Percentiles rank a stretch among this genome's conserved stretches.
Evolutionary conservation across 1,139 yeast species (phyloP).

Genomic region (Debaryomyces coudertii): DNA sequence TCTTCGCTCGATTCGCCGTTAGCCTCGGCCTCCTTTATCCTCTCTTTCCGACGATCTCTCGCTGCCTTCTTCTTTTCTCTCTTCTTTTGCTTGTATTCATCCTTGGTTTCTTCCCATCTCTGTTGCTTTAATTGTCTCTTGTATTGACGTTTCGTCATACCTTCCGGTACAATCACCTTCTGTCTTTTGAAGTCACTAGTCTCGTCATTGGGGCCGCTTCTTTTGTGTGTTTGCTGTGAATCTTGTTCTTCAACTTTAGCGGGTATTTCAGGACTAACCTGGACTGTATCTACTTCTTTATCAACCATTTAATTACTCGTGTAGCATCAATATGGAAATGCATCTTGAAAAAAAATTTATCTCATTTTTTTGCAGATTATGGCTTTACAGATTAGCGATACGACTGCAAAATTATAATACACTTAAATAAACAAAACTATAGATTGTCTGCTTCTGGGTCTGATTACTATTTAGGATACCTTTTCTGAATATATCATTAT

Average conservation of each 20-base stretch:
- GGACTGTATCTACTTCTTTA: background rate
- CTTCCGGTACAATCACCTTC: slow-evolving; percentile 60
- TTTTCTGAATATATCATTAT: too few species aligned
- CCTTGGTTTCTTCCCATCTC: slow-evolving; percentile 68
- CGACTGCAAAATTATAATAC: background rate
- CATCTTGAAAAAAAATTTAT: slow-evolving; percentile 5
- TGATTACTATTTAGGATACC: background rate
- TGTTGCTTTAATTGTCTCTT: slow-evolving; percentile 65
- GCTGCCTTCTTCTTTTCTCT: slow-evolving; percentile 56
- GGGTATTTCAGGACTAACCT: background rate
- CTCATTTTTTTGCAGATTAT: background rate
- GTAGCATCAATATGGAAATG: background rate
- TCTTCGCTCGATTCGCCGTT: slow-evolving; percentile 17
- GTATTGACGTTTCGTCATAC: slow-evolving; percentile 84
- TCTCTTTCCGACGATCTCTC: slow-evolving; percentile 34
- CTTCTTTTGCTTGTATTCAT: slow-evolving; percentile 53
- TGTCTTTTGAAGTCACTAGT: slow-evolving; percentile 16
- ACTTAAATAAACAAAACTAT: too few species aligned
- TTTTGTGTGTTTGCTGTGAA: background rate
- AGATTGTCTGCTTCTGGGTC: too few species aligned
- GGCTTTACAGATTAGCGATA: background rate
- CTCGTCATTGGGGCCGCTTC: slow-evolving; percentile 4
- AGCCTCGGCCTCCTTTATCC: slow-evolving; percentile 9
- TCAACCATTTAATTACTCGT: background rate
- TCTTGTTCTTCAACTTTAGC: background rate